phyloP scores from a whole-genome alignment of 306 rosid species.

The Aeschynomene evenia region DNA sequence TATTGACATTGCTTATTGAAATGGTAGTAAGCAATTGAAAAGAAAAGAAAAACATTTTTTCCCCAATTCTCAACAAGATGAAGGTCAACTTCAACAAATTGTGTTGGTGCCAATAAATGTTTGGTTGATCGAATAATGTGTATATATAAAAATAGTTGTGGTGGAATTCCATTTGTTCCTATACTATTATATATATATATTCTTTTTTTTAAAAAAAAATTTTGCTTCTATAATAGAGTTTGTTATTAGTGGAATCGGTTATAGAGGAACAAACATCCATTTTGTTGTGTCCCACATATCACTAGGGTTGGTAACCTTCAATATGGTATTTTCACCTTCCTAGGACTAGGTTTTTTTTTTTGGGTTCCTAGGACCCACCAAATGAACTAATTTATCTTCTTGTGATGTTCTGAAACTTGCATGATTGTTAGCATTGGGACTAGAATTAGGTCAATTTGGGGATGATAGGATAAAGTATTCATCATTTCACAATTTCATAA shows the following conservation, averaged over 20 bases:
- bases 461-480: neutral
- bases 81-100: slow-evolving; percentile 21
- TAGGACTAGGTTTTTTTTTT: neutral
- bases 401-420: neutral
- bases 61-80: neutral
- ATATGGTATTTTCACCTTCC: slow-evolving; percentile 7
- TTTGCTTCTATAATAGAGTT: neutral
- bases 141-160: too few species aligned
- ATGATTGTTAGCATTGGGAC: neutral
- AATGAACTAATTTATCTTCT: neutral
- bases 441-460: neutral
- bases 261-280: neutral
- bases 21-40: slow-evolving; percentile 1
- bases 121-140: slow-evolving; percentile 13
- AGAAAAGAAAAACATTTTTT: neutral
- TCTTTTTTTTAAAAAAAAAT: neutral
- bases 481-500: neutral
- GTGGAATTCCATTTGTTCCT: neutral
- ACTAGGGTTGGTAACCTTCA: slow-evolving; percentile 18
- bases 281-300: slow-evolving; percentile 24
- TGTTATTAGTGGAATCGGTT: slow-evolving; percentile 9
- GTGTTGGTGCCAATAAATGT: neutral
- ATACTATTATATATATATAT: neutral
- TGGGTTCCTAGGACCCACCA: slow-evolving; percentile 17
- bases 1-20: slow-evolving; percentile 5